A percentile compares a stretch with the other conserved stretches of the same genome.
These are phyloP conservation scores for Starmerella gropengiesseri DNA, from an alignment of 805 yeast genomes.

Conservation along the genomic window DNA sequence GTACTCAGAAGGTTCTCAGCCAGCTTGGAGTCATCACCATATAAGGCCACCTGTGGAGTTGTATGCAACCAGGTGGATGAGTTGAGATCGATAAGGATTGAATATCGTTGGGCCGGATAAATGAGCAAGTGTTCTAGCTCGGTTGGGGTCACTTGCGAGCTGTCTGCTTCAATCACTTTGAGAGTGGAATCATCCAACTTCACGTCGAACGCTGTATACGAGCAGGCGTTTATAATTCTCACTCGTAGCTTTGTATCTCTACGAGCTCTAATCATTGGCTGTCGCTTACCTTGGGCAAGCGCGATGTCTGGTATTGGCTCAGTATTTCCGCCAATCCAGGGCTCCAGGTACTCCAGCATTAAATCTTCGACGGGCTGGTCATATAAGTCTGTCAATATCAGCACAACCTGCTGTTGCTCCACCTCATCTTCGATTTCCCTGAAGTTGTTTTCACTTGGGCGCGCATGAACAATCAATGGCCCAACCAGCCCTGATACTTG, in stretches of 20 bases:
- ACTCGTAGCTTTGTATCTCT: constrained; percentile 20
- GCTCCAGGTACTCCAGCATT: constrained; percentile 32
- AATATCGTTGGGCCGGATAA: constrained; percentile 73
- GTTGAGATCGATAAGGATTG: constrained; percentile 42
- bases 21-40: constrained; percentile 1
- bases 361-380: constrained; percentile 31
- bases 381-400: constrained; percentile 36
- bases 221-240: constrained; percentile 29
- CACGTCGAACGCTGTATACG: constrained; percentile 28
- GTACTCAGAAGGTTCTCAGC: neutral
- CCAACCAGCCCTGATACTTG: constrained; percentile 42
- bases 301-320: constrained; percentile 35
- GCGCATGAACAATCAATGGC: constrained; percentile 36
- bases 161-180: constrained; percentile 31
- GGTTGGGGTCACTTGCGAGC: constrained; percentile 25
- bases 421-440: constrained; percentile 27
- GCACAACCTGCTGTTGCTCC: constrained; percentile 23
- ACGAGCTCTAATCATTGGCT: constrained; percentile 11
- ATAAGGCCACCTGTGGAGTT: constrained; percentile 6
- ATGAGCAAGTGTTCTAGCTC: constrained; percentile 24
- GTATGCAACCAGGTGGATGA: constrained; percentile 1
- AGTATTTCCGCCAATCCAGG: constrained; percentile 31
- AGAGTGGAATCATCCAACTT: constrained; percentile 27
- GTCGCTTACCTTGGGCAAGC: constrained; percentile 34
- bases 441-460: neutral